Evolutionary conservation across 768 basidiomycete species (phyloP).

Genomic region (Solioccasus polychromus): DNA sequence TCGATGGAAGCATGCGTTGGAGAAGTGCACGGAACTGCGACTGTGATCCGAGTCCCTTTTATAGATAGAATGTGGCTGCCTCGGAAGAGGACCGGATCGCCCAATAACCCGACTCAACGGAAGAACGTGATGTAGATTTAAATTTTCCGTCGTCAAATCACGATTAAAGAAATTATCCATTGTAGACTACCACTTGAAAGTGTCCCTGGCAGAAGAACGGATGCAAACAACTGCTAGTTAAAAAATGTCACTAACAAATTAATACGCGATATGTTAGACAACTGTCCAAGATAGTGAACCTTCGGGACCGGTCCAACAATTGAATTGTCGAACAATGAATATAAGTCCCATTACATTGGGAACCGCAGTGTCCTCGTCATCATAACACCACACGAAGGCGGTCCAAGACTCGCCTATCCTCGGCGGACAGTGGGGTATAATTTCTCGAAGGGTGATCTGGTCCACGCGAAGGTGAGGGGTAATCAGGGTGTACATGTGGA

Average conservation of each 20-base stretch:
- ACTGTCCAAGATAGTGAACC: slow-evolving; percentile 4
- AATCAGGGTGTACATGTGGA: slow-evolving; percentile 4
- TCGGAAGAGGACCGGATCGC: too few species aligned
- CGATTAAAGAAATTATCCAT: too few species aligned
- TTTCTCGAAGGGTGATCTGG: slow-evolving; percentile 23
- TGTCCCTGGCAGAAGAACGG: background rate
- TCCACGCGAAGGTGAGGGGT: background rate
- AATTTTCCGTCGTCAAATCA: too few species aligned
- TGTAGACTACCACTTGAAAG: background rate
- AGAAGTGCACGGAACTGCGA: background rate
- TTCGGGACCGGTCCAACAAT: background rate
- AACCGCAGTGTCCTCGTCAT: slow-evolving; percentile 2
- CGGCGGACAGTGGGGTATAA: slow-evolving; percentile 45
- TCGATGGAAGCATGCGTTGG: background rate
- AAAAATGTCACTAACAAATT: background rate
- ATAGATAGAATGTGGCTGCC: too few species aligned
- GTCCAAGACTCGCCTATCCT: slow-evolving; percentile 57
- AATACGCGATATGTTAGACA: background rate
- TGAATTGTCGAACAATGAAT: background rate
- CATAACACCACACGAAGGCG: slow-evolving; percentile 54
- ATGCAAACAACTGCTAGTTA: background rate
- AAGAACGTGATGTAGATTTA: too few species aligned
- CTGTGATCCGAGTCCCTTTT: background rate
- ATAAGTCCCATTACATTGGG: slow-evolving; percentile 5
- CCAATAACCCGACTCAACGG: too few species aligned